Evolutionary conservation across 805 yeast species (phyloP).

Genomic region (Candida xyloterini): DNA sequence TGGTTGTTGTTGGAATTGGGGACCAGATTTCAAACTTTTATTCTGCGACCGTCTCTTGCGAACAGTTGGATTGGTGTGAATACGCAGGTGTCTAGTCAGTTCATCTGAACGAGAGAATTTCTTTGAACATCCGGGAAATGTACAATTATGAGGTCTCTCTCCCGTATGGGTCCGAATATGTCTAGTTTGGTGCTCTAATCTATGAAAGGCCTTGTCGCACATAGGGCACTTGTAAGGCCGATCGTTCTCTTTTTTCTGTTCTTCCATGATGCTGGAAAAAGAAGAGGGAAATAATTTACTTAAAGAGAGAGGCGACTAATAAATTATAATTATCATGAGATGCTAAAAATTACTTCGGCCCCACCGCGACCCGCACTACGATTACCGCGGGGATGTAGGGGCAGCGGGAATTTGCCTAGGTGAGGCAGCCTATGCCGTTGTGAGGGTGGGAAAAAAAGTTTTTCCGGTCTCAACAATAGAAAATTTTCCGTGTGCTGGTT

Average conservation of each 20-base stretch:
- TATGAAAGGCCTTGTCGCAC: conserved; percentile 82
- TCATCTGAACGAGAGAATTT: conserved; percentile 81
- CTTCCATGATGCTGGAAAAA: conserved; percentile 7
- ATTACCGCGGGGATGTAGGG: conserved; percentile 3
- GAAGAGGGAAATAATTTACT: conserved; percentile 2
- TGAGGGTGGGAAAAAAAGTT: conserved; percentile 14
- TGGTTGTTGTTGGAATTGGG: conserved; percentile 8
- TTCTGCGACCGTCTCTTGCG: conserved; percentile 43
- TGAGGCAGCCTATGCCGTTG: neutral
- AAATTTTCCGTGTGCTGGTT: conserved; percentile 9
- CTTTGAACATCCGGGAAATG: conserved; percentile 77
- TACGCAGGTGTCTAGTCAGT: conserved; percentile 78
- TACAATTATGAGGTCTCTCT: conserved; percentile 84
- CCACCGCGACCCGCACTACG: conserved; percentile 7
- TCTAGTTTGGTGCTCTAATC: conserved; percentile 87
- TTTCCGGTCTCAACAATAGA: conserved; percentile 16
- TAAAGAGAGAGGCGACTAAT: neutral
- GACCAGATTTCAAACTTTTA: conserved; percentile 8
- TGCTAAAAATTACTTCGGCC: conserved; percentile 2
- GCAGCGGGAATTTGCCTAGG: neutral
- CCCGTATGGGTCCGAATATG: conserved; percentile 93
- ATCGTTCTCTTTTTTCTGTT: conserved; percentile 9
- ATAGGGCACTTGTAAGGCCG: conserved; percentile 83
- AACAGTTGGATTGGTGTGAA: conserved; percentile 64
- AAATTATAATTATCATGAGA: neutral